Evolutionary conservation across 805 yeast species (phyloP).

Genomic region (Wickerhamomyces silvicola): DNA sequence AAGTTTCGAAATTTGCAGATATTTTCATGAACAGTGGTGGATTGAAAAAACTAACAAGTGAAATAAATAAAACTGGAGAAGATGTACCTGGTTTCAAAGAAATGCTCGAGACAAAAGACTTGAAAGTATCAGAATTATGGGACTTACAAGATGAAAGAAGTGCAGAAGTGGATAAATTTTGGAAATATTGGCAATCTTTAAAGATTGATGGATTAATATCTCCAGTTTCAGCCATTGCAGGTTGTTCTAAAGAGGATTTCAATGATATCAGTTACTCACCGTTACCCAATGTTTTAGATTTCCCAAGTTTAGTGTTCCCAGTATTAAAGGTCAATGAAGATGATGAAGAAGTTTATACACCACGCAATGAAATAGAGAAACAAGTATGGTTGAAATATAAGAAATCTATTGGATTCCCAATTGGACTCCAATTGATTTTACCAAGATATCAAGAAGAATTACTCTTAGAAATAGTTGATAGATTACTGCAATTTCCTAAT

Average conservation of each 20-base stretch:
- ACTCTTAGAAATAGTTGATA: slow-evolving; percentile 11
- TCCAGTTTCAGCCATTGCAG: slow-evolving; percentile 44
- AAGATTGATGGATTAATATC: slow-evolving; percentile 43
- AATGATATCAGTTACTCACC: slow-evolving; percentile 44
- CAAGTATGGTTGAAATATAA: slow-evolving; percentile 5
- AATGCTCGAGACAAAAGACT: slow-evolving; percentile 30
- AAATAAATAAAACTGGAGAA: slow-evolving; percentile 28
- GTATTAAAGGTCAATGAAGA: slow-evolving; percentile 42
- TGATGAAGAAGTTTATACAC: not conserved
- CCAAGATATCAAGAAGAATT: slow-evolving; percentile 17
- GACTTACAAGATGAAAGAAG: slow-evolving; percentile 33
- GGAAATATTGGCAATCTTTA: slow-evolving; percentile 32
- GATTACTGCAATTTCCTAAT: slow-evolving; percentile 1
- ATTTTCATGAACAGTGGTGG: slow-evolving; percentile 7
- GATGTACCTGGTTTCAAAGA: slow-evolving; percentile 25
- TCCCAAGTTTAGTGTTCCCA: slow-evolving; percentile 48
- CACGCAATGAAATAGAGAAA: slow-evolving; percentile 3
- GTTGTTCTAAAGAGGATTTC: slow-evolving; percentile 29
- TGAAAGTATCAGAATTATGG: slow-evolving; percentile 35
- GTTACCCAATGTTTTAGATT: slow-evolving; percentile 47
- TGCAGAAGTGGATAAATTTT: slow-evolving; percentile 27
- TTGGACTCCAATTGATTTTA: slow-evolving; percentile 20
- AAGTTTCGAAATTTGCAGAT: slow-evolving; percentile 1
- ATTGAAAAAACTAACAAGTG: not conserved
- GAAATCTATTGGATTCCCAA: slow-evolving; percentile 8